A percentile compares a stretch with the other conserved stretches of the same genome.
phyloP scores from a whole-genome alignment of 805 yeast genomes.

The Nakazawaea ishiwadae region DNA sequence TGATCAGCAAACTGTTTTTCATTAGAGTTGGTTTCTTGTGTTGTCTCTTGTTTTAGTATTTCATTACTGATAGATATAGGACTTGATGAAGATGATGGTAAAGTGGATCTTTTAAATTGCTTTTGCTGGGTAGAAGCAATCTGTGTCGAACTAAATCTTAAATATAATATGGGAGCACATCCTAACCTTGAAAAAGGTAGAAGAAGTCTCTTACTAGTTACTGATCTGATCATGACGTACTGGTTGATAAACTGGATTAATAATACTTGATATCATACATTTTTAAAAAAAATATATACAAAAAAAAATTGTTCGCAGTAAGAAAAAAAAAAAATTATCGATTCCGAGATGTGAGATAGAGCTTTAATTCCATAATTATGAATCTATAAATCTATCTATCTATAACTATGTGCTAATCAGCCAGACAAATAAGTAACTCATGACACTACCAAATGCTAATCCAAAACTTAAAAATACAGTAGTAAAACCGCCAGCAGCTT shows the following conservation, averaged over 20 bases:
- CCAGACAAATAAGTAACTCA: constrained; percentile 65
- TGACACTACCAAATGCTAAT: constrained; percentile 69
- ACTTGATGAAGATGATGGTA: constrained; percentile 2
- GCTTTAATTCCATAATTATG: too few relatives aligned
- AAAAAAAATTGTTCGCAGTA: too few relatives aligned
- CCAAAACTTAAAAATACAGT: constrained; percentile 76
- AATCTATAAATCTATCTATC: background rate
- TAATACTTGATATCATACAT: too few relatives aligned
- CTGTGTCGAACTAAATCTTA: background rate
- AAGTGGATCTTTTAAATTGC: constrained; percentile 9
- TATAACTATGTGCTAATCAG: background rate
- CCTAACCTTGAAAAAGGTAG: too few relatives aligned
- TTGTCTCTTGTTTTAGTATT: background rate
- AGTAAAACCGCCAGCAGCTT: constrained; percentile 94
- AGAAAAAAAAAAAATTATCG: too few relatives aligned
- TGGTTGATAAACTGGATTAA: too few relatives aligned
- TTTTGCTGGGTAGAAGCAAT: constrained; percentile 1
- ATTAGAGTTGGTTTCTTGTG: background rate
- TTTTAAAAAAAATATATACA: too few relatives aligned
- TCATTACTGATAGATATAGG: background rate
- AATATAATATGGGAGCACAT: background rate
- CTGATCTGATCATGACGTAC: background rate
- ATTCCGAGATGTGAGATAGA: too few relatives aligned
- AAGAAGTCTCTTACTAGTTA: too few relatives aligned
- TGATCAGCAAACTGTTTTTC: constrained; percentile 5